phyloP scores from a whole-genome alignment of 352 stramenopile genomes.

The Saprolegnia parasitica region DNA sequence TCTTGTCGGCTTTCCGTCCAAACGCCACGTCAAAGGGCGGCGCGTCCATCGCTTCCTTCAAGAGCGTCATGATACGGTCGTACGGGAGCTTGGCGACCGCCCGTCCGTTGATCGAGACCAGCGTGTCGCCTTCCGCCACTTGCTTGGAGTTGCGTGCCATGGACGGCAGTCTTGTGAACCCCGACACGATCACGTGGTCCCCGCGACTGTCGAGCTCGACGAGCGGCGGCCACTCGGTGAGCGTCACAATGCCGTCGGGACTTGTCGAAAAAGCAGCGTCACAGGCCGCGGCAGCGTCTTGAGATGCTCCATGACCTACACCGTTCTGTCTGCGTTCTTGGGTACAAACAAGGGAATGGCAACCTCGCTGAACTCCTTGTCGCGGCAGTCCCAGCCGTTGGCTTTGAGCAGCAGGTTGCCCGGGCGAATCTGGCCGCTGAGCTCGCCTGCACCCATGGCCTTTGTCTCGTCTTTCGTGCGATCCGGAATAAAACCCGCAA shows the following conservation, averaged over 20 bases:
- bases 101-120: conserved; percentile 56
- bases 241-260: conserved; percentile 68
- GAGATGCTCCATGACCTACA: conserved; percentile 48
- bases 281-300: conserved; percentile 47
- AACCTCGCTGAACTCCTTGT: conserved; percentile 53
- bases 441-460: conserved; percentile 40
- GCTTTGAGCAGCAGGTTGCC: conserved; percentile 57
- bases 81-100: conserved; percentile 49
- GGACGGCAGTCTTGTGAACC: conserved; percentile 64
- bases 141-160: conserved; percentile 62
- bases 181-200: conserved; percentile 57
- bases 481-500: conserved; percentile 64
- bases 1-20: conserved; percentile 23
- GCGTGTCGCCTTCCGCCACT: conserved; percentile 58
- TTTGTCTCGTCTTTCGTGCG: conserved; percentile 39
- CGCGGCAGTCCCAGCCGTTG: conserved; percentile 67
- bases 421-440: conserved; percentile 66
- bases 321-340: too few relatives aligned
- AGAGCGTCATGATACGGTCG: conserved; percentile 34
- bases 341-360: too few relatives aligned
- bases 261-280: conserved; percentile 69
- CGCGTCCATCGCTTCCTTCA: conserved; percentile 13
- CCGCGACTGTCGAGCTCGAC: conserved; percentile 51
- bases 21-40: conserved; percentile 29
- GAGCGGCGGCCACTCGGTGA: conserved; percentile 79